These are phyloP conservation scores for Rubroboletus satanas DNA, from an alignment of 768 basidiomycete species.

Conservation along the genomic window DNA sequence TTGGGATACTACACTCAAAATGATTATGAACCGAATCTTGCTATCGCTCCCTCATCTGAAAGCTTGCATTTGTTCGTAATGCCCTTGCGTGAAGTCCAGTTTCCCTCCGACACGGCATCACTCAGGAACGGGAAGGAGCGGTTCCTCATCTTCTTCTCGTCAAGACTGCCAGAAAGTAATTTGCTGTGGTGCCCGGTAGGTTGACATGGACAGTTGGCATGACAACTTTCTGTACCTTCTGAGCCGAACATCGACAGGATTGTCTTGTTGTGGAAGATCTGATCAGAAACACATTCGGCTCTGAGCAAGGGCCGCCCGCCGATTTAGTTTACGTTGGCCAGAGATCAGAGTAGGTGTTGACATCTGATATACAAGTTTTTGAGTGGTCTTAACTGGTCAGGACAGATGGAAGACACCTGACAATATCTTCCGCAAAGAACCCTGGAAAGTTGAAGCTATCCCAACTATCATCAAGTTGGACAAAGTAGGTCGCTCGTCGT, in stretches of 20 bases:
- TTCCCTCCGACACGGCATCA: conserved; percentile 33
- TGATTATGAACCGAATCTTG: neutral
- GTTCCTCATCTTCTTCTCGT: conserved; percentile 70
- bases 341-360: conserved; percentile 49
- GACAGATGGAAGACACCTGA: conserved; percentile 61
- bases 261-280: conserved; percentile 58
- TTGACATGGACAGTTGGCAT: conserved; percentile 6
- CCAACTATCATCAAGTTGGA: conserved; percentile 64
- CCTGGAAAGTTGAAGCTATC: conserved; percentile 56
- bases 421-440: conserved; percentile 57
- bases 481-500: conserved; percentile 43
- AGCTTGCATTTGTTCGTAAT: conserved; percentile 29
- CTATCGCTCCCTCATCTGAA: neutral
- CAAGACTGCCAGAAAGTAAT: conserved; percentile 47
- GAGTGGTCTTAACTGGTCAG: neutral
- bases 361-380: neutral
- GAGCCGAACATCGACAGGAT: conserved; percentile 44
- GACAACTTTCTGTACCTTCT: neutral
- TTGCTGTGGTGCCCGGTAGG: conserved; percentile 69
- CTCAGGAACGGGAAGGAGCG: conserved; percentile 43
- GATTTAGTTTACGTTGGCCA: conserved; percentile 69
- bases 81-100: conserved; percentile 45
- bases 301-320: conserved; percentile 45
- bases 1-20: neutral
- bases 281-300: conserved; percentile 48